Conservation (phyloP, 2,329 filamentous ascomycete genomes). For the Venturia nashicola region DNA sequence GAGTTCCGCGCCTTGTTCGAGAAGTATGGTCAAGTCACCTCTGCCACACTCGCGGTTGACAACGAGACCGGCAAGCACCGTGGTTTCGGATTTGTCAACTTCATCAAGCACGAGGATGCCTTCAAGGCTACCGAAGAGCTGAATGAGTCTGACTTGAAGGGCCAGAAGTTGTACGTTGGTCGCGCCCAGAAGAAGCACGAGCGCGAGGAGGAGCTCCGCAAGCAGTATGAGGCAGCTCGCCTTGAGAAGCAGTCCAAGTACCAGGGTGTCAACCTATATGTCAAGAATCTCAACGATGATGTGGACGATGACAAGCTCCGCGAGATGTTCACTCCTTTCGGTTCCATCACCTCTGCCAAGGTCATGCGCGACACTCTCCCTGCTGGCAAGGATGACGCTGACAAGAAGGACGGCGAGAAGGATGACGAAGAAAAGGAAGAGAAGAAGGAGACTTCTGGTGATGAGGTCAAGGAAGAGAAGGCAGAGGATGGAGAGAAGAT, state of each 20-base stretch:
- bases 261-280: constrained; percentile 97
- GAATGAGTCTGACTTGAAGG: constrained; percentile 83
- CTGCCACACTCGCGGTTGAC: constrained; percentile 84
- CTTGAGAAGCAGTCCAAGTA: constrained; percentile 99
- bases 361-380: constrained; percentile 80
- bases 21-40: constrained; percentile 87
- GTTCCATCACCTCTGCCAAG: constrained; percentile 96
- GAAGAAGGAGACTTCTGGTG: constrained; percentile 43
- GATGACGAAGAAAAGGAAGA: constrained; percentile 35
- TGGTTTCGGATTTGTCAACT: constrained; percentile 95
- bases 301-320: constrained; percentile 97
- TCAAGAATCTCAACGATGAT: constrained; percentile 97
- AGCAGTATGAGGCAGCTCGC: constrained; percentile 95
- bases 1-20: constrained; percentile 92
- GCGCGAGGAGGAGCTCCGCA: constrained; percentile 97
- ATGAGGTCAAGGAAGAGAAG: constrained; percentile 42
- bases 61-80: constrained; percentile 77
- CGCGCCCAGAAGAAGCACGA: constrained; percentile 99
- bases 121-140: constrained; percentile 79
- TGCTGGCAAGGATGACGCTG: constrained; percentile 36
- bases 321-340: constrained; percentile 80
- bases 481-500: constrained; percentile 35
- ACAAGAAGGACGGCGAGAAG: constrained; percentile 35
- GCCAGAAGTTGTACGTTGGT: constrained; percentile 93
- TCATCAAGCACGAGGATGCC: constrained; percentile 79